Conservation (phyloP, 768 basidiomycete genomes). For the Trametes meyenii region DNA sequence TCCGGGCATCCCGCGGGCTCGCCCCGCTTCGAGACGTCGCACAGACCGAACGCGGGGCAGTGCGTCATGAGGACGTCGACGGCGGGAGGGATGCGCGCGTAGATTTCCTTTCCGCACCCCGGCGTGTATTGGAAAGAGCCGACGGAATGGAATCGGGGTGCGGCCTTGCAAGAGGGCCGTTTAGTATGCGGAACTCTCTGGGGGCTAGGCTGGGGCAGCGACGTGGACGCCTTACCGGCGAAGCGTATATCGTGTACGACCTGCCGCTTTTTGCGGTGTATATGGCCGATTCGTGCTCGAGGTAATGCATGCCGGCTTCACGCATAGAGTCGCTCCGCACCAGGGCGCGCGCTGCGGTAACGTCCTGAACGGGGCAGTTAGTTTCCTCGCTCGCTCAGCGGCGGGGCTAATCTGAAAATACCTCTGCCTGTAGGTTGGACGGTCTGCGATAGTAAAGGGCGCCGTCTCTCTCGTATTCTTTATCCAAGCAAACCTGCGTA, state of each 20-base stretch:
- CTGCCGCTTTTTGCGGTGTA: constrained; percentile 32
- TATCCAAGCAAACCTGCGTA: constrained; percentile 31
- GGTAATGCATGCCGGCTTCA: constrained; percentile 37
- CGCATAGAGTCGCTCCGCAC: constrained; percentile 28
- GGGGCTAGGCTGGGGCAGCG: neutral
- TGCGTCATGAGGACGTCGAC: constrained; percentile 46
- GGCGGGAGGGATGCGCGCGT: constrained; percentile 36
- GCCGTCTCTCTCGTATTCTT: constrained; percentile 26
- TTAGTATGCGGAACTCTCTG: neutral
- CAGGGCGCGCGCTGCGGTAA: constrained; percentile 30
- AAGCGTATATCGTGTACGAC: constrained; percentile 43
- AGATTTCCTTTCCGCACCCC: constrained; percentile 31
- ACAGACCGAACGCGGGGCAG: constrained; percentile 36
- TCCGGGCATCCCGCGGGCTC: constrained; percentile 37
- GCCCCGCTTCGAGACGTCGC: constrained; percentile 34
- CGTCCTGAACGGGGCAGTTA: constrained; percentile 30
- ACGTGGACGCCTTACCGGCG: constrained; percentile 35
- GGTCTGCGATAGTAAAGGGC: constrained; percentile 2
- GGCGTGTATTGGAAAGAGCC: constrained; percentile 42
- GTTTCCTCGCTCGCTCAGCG: no score
- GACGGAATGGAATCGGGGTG: constrained; percentile 34
- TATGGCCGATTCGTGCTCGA: constrained; percentile 36
- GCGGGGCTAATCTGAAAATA: neutral
- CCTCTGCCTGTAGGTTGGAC: neutral
- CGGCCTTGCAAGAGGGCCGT: constrained; percentile 27